Conservation (phyloP, 1,139 yeast species). For the Yamadazyma atlantica region DNA sequence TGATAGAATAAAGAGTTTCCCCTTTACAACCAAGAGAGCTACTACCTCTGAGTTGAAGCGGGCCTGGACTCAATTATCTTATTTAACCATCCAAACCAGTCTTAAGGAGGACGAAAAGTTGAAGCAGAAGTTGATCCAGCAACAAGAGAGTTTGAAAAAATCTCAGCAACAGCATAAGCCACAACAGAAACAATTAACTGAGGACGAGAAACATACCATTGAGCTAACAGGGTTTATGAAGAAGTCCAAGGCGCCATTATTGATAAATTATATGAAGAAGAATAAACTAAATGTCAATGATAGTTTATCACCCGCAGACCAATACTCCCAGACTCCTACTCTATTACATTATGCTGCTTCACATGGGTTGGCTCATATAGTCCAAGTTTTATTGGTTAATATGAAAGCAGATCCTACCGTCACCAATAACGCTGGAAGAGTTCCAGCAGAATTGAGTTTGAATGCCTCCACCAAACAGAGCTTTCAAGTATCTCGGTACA, state of each 20-base stretch:
- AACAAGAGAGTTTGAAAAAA: constrained; percentile 21
- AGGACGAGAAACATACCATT: constrained; percentile 49
- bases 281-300: constrained; percentile 53
- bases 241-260: constrained; percentile 76
- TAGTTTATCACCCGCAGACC: constrained; percentile 51
- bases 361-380: constrained; percentile 66
- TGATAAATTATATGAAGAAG: constrained; percentile 61
- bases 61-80: constrained; percentile 80
- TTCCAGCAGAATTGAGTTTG: constrained; percentile 53
- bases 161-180: constrained; percentile 19
- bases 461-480: constrained; percentile 47
- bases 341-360: constrained; percentile 77
- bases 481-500: constrained; percentile 68
- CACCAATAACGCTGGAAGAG: constrained; percentile 52
- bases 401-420: constrained; percentile 71
- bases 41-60: constrained; percentile 77
- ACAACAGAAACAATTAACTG: constrained; percentile 18
- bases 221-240: constrained; percentile 63
- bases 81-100: constrained; percentile 52
- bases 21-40: constrained; percentile 89
- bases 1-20: constrained; percentile 63
- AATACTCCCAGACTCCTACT: constrained; percentile 64
- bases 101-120: constrained; percentile 48
- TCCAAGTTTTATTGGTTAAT: constrained; percentile 60
- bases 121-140: constrained; percentile 21